Conservation (phyloP, 352 stramenopile species). For the Phytophthora cactorum region DNA sequence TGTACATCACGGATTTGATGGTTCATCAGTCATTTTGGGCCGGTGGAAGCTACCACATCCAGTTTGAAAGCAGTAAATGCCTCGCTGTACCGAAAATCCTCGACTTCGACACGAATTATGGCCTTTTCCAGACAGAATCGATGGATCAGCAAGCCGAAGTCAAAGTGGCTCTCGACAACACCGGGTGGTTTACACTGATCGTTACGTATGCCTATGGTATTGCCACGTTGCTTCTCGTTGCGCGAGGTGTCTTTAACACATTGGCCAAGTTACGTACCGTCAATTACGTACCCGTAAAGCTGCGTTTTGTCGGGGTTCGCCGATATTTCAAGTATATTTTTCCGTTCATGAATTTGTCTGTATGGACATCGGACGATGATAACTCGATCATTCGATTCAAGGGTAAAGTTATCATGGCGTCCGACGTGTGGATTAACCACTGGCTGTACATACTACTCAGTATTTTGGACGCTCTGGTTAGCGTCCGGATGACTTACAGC, state of each 20-base stretch:
- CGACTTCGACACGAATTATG: conserved; percentile 46
- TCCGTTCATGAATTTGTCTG: conserved; percentile 52
- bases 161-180: conserved; percentile 50
- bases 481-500: conserved; percentile 53
- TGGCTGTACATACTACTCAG: conserved; percentile 72
- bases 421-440: conserved; percentile 74
- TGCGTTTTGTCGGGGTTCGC: conserved; percentile 41
- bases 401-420: conserved; percentile 55
- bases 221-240: conserved; percentile 57
- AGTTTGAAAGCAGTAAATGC: conserved; percentile 68
- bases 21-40: conserved; percentile 64
- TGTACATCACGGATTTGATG: conserved; percentile 70
- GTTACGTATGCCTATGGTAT: conserved; percentile 54
- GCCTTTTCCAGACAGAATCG: conserved; percentile 53
- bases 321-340: conserved; percentile 48
- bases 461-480: conserved; percentile 55
- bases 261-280: conserved; percentile 47
- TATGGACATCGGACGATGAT: conserved; percentile 42
- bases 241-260: conserved; percentile 53
- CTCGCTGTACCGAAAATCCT: conserved; percentile 46
- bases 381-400: conserved; percentile 58
- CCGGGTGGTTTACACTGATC: conserved; percentile 45
- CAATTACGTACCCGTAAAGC: conserved; percentile 46
- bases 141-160: conserved; percentile 50
- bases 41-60: conserved; percentile 50